phyloP scores from a whole-genome alignment of 345 rosid species.

The Populus ilicifolia region DNA sequence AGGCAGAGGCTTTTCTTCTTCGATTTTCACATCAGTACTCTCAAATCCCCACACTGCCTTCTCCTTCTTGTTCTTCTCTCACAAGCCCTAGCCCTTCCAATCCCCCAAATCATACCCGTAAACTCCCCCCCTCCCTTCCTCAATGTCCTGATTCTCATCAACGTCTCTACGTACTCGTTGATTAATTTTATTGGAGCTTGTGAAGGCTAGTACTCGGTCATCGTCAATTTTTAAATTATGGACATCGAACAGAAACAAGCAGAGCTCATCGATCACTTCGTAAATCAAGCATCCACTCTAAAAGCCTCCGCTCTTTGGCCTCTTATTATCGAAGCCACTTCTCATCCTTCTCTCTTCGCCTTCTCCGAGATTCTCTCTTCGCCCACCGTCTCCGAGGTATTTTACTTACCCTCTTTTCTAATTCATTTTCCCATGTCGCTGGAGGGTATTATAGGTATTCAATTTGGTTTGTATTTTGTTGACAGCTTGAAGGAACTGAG shows the following conservation, averaged over 20 bases:
- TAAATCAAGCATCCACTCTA: constrained; percentile 49
- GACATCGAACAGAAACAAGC: constrained; percentile 85
- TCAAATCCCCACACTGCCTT: not conserved
- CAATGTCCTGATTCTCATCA: not conserved
- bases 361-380: constrained; percentile 91
- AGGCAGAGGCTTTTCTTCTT: not conserved
- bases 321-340: constrained; percentile 70
- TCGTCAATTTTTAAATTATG: constrained; percentile 34
- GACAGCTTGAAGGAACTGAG: constrained; percentile 84
- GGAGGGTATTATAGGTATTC: not conserved
- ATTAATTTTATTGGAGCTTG: not conserved
- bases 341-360: constrained; percentile 82
- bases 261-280: constrained; percentile 61
- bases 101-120: not conserved
- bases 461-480: constrained; percentile 3
- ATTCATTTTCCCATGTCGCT: not conserved
- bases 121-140: not conserved
- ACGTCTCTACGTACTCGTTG: not conserved
- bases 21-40: not conserved
- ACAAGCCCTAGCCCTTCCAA: not conserved
- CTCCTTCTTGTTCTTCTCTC: not conserved
- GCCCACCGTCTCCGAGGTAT: constrained; percentile 52
- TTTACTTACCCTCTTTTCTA: not conserved
- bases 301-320: constrained; percentile 52
- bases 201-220: not conserved